phyloP scores from a whole-genome alignment of 306 rosid genomes.

The Vigna unguiculata region DNA sequence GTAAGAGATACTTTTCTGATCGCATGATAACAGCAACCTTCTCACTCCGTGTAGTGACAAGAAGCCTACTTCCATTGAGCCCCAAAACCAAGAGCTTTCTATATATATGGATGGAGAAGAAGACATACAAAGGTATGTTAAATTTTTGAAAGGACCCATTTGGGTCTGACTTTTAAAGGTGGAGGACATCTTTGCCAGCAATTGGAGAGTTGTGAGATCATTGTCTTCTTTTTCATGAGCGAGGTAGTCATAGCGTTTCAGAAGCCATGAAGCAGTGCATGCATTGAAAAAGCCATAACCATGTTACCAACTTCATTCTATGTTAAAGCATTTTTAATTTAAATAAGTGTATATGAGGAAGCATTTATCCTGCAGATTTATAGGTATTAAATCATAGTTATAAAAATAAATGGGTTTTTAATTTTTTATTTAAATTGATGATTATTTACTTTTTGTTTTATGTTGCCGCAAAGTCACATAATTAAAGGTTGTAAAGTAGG shows the following conservation, averaged over 20 bases:
- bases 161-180: constrained; percentile 46
- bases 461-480: neutral
- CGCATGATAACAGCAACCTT: neutral
- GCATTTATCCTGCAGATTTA: too few species aligned
- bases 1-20: neutral
- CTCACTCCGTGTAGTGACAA: too few species aligned
- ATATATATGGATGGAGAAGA: neutral
- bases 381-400: too few species aligned
- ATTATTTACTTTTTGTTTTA: neutral
- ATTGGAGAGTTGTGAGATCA: constrained; percentile 45
- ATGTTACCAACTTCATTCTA: neutral
- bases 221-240: constrained; percentile 35
- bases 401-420: too few species aligned
- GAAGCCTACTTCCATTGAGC: too few species aligned
- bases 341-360: too few species aligned
- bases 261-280: constrained; percentile 53
- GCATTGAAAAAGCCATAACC: constrained; percentile 2
- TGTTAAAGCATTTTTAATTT: too few species aligned
- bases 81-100: too few species aligned
- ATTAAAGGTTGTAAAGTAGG: constrained; percentile 25
- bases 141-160: constrained; percentile 39
- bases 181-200: constrained; percentile 51
- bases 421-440: neutral
- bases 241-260: constrained; percentile 23
- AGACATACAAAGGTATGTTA: constrained; percentile 44